Evolutionary conservation across 148 eudicot genomes (phyloP).

Genomic region (Camellia japonica): DNA sequence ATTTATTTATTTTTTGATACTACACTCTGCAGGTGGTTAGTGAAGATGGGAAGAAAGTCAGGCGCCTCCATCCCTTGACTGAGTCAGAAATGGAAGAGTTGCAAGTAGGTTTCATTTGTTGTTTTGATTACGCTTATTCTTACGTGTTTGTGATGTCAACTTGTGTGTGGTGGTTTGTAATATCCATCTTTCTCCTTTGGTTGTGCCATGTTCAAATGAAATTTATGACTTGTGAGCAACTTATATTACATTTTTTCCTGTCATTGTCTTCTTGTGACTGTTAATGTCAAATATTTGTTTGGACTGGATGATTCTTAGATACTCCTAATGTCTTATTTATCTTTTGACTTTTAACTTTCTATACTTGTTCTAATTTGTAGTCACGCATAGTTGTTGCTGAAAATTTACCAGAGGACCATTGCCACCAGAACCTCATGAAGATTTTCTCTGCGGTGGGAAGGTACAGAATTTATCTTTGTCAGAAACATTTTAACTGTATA

Average conservation of each 20-base stretch:
- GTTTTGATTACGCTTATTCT: constrained; percentile 3
- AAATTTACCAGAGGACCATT: constrained; percentile 95
- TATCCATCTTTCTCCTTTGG: not conserved
- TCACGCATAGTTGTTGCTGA: constrained; percentile 93
- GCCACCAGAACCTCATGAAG: constrained; percentile 97
- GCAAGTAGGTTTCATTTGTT: constrained; percentile 50
- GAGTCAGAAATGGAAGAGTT: constrained; percentile 83
- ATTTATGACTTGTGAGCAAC: not conserved
- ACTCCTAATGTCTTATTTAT: not conserved
- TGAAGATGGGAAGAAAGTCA: constrained; percentile 95
- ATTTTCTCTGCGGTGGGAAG: constrained; percentile 92
- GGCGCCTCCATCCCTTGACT: constrained; percentile 72
- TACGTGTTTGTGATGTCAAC: not conserved
- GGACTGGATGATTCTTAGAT: not conserved
- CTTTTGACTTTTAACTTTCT: not conserved
- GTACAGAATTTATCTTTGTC: constrained; percentile 33
- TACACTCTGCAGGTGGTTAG: constrained; percentile 64
- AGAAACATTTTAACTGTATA: not conserved
- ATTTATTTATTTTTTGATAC: not conserved
- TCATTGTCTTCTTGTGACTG: not conserved
- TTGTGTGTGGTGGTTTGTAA: not conserved
- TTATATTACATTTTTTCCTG: not conserved
- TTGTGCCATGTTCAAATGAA: not conserved
- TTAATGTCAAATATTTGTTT: not conserved
- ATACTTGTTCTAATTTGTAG: constrained; percentile 31